A percentile compares a stretch with the other conserved stretches of the same genome.
These are phyloP conservation scores for Podospora appendiculata DNA, from an alignment of 495 filamentous ascomycete species.

Conservation along the genomic window DNA sequence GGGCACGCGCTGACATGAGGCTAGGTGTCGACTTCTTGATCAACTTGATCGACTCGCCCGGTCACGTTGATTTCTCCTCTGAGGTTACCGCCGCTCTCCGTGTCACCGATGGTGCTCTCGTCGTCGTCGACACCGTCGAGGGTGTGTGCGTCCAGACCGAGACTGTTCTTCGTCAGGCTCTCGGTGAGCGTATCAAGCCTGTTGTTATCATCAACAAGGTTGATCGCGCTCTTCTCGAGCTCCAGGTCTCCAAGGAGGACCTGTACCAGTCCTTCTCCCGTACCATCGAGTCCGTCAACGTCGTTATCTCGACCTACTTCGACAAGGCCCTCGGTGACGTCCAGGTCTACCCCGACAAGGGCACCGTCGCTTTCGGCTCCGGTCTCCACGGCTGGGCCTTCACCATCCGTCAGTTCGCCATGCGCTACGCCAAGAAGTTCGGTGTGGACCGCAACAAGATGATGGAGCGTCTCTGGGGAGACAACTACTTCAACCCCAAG, in stretches of 20 bases:
- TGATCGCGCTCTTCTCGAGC: constrained; percentile 96
- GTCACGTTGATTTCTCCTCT: constrained; percentile 99
- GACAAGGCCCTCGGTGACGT: constrained; percentile 96
- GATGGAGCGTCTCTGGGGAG: constrained; percentile 99
- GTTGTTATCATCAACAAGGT: constrained; percentile 99
- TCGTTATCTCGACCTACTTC: constrained; percentile 97
- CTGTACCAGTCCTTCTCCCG: constrained; percentile 98
- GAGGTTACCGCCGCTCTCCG: constrained; percentile 99
- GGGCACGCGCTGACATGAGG: constrained; percentile 1
- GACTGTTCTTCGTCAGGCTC: constrained; percentile 97
- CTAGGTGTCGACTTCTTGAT: constrained; percentile 88
- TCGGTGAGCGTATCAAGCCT: constrained; percentile 99
- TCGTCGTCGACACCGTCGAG: constrained; percentile 99
- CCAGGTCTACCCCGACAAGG: constrained; percentile 93
- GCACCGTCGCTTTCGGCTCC: constrained; percentile 97
- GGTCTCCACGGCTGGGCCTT: constrained; percentile 99
- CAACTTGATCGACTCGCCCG: constrained; percentile 99
- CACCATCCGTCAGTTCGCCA: constrained; percentile 96
- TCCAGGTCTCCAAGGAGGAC: constrained; percentile 97
- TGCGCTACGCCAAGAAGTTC: constrained; percentile 98
- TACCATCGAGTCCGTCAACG: constrained; percentile 99
- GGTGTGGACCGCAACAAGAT: constrained; percentile 99
- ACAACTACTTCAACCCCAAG: constrained; percentile 99
- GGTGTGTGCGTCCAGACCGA: constrained; percentile 99
- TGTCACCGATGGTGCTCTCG: constrained; percentile 98